Percentiles rank a stretch among this genome's conserved stretches.
Evolutionary conservation across 208 protist species (phyloP).

Genomic region (Acanthamoeba polyphaga): DNA sequence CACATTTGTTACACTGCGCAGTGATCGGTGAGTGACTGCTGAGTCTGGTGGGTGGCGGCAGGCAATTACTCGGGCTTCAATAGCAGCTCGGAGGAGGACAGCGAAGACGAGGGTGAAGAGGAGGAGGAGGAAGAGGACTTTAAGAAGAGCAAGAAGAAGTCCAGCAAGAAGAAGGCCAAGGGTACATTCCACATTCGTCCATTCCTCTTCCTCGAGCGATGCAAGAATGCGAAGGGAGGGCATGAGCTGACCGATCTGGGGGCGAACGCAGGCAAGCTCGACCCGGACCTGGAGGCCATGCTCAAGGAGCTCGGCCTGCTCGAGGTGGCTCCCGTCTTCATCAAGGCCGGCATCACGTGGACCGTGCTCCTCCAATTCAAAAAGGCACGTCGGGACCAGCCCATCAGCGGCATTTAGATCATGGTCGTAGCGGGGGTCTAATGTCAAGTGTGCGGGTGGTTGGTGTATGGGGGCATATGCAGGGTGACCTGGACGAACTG

Average conservation of each 20-base stretch:
- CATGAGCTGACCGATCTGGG: background rate
- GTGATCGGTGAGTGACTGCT: background rate
- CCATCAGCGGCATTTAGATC: too few species aligned
- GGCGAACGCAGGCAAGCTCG: background rate
- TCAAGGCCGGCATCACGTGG: slow-evolving; percentile 48
- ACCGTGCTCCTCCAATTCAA: slow-evolving; percentile 57
- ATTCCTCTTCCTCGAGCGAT: too few species aligned
- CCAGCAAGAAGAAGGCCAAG: background rate
- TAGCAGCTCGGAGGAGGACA: background rate
- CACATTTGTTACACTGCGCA: too few species aligned
- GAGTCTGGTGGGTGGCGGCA: background rate
- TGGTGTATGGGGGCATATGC: background rate
- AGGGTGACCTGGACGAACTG: slow-evolving; percentile 15
- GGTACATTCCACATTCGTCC: background rate
- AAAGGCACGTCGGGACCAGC: background rate
- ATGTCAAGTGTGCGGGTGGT: too few species aligned
- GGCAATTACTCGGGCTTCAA: slow-evolving; percentile 33
- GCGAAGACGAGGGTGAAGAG: background rate
- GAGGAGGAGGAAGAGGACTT: background rate
- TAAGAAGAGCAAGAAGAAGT: slow-evolving; percentile 46
- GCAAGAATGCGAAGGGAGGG: background rate
- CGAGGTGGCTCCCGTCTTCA: slow-evolving; percentile 25
- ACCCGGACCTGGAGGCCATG: background rate
- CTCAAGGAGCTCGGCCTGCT: slow-evolving; percentile 31
- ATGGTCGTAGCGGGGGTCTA: too few species aligned